A percentile compares a stretch with the other conserved stretches of the same genome.
phyloP scores from a whole-genome alignment of 768 basidiomycete genomes.

The Cystofilobasidium macerans region DNA sequence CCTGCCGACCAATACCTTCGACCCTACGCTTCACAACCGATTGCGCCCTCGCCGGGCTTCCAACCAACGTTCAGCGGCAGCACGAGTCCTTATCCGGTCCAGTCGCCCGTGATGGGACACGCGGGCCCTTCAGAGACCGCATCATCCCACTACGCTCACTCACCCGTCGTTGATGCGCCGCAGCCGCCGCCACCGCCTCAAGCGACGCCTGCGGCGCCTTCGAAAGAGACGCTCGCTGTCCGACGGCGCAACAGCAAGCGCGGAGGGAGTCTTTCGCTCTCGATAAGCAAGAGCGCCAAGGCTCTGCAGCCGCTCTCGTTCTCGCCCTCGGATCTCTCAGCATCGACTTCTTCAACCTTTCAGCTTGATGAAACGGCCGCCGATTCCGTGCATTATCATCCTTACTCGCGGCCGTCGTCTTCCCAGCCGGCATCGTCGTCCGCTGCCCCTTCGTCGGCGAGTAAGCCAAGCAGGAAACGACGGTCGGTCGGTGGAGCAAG shows the following conservation, averaged over 20 bases:
- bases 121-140: not conserved
- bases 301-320: not conserved
- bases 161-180: not conserved
- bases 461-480: not conserved
- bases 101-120: constrained; percentile 3
- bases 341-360: not conserved
- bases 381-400: not conserved
- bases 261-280: not conserved
- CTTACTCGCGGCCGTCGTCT: not conserved
- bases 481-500: not conserved
- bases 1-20: not conserved
- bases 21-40: not conserved
- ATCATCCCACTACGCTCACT: not conserved
- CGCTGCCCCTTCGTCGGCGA: not conserved
- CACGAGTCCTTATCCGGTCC: not conserved
- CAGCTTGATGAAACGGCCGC: not conserved
- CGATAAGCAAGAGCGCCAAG: not conserved
- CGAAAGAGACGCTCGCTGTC: not conserved
- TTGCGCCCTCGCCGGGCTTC: not conserved
- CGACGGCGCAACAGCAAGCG: not conserved
- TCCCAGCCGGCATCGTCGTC: not conserved
- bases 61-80: not conserved
- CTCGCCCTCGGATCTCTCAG: not conserved
- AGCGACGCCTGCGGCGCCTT: not conserved
- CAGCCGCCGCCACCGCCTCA: too few relatives aligned